phyloP scores from a whole-genome alignment of 805 yeast genomes.

The Cyberlindnera mississippiensis region DNA sequence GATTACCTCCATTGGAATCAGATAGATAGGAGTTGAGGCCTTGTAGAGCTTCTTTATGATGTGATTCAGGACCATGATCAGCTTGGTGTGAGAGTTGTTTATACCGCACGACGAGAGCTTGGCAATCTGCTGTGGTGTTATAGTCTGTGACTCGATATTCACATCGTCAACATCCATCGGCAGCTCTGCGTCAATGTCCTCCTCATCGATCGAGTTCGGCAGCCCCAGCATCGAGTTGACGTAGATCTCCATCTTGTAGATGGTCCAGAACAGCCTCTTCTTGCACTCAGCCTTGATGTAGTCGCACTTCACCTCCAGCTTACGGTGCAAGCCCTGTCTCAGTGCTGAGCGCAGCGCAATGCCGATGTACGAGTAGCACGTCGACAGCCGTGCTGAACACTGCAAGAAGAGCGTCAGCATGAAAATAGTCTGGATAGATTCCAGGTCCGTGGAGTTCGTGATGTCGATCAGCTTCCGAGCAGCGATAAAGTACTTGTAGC shows the following conservation, averaged over 20 bases:
- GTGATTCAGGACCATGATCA: conserved; percentile 65
- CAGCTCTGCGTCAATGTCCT: conserved; percentile 82
- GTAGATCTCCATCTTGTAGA: conserved; percentile 86
- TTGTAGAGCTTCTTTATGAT: conserved; percentile 76
- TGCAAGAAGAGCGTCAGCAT: conserved; percentile 85
- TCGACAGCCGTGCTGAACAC: conserved; percentile 83
- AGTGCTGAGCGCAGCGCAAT: conserved; percentile 82
- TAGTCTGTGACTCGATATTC: conserved; percentile 40
- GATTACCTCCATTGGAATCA: conserved; percentile 44
- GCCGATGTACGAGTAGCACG: conserved; percentile 89
- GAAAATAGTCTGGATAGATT: conserved; percentile 80
- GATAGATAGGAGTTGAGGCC: conserved; percentile 35
- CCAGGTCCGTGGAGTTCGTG: conserved; percentile 78
- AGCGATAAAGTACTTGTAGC: conserved; percentile 79
- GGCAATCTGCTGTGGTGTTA: conserved; percentile 32
- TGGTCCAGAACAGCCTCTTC: conserved; percentile 83
- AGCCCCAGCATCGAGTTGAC: conserved; percentile 85
- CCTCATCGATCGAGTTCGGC: conserved; percentile 71
- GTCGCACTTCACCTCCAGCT: conserved; percentile 43
- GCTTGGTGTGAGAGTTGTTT: conserved; percentile 79
- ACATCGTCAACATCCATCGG: conserved; percentile 87
- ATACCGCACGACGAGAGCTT: conserved; percentile 42
- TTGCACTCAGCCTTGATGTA: conserved; percentile 80
- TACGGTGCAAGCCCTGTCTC: conserved; percentile 79
- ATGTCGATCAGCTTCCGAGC: conserved; percentile 83